These are phyloP conservation scores for Paraphoma sp. DNA, from an alignment of 2,329 filamentous ascomycete species.

Conservation along the genomic window DNA sequence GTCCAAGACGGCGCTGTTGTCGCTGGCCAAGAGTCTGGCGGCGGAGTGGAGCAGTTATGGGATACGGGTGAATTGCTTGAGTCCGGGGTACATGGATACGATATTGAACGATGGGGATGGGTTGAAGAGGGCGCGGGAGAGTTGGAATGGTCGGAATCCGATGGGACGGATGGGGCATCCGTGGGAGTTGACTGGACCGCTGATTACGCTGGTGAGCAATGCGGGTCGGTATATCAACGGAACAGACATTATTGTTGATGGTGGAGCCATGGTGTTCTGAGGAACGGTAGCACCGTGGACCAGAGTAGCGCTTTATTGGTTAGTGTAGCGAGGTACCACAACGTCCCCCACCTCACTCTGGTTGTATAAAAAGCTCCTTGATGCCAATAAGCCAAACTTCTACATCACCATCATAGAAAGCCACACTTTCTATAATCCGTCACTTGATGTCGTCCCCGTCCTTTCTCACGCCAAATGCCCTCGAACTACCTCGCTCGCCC, in stretches of 20 bases:
- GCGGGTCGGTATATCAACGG: conserved; percentile 74
- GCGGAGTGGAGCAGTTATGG: conserved; percentile 76
- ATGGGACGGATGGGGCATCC: conserved; percentile 70
- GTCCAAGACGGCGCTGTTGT: conserved; percentile 70
- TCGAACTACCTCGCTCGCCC: background rate
- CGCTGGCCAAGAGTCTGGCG: conserved; percentile 69
- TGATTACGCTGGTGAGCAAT: conserved; percentile 66
- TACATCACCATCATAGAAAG: no score
- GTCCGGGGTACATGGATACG: conserved; percentile 80
- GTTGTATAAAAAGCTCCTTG: no score
- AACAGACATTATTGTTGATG: conserved; percentile 70
- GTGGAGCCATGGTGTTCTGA: conserved; percentile 49
- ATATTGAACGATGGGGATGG: conserved; percentile 72
- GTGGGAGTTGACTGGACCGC: conserved; percentile 67
- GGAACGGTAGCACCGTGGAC: background rate
- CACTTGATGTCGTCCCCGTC: no score
- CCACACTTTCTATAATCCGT: no score
- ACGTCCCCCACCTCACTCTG: no score
- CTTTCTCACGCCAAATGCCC: no score
- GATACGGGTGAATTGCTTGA: conserved; percentile 73
- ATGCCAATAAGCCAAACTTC: no score
- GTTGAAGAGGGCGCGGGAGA: conserved; percentile 59
- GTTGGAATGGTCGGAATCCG: conserved; percentile 67
- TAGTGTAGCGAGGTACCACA: no score
- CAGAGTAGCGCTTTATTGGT: no score